These are phyloP conservation scores for Termitomyces sp. DNA, from an alignment of 768 basidiomycete genomes.

Conservation along the genomic window DNA sequence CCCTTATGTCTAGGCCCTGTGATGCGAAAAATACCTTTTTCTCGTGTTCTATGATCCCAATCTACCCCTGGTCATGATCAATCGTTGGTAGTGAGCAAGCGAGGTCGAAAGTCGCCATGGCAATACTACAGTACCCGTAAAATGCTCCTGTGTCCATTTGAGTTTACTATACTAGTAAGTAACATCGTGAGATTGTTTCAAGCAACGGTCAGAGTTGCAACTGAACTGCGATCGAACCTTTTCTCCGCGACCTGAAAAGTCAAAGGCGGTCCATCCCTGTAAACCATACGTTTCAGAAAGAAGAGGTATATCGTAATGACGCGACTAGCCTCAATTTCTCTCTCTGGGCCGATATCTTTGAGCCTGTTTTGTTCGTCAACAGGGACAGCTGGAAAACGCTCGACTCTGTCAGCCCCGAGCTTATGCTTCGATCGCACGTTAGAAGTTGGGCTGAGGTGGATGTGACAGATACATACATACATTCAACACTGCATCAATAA, in stretches of 20 bases:
- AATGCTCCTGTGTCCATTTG: conserved; percentile 74
- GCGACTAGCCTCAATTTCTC: conserved; percentile 59
- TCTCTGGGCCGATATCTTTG: conserved; percentile 48
- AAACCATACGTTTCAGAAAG: not conserved
- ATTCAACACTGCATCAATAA: conserved; percentile 88
- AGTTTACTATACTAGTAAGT: conserved; percentile 59
- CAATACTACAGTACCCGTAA: conserved; percentile 50
- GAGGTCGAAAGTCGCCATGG: not conserved
- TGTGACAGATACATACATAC: conserved; percentile 31
- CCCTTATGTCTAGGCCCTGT: conserved; percentile 59
- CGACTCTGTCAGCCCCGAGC: conserved; percentile 75
- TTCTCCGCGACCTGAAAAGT: conserved; percentile 70
- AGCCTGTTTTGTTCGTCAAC: conserved; percentile 67
- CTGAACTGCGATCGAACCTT: conserved; percentile 39
- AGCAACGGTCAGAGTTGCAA: not conserved
- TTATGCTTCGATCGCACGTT: conserved; percentile 53
- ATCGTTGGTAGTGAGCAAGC: not conserved
- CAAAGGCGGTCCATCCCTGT: conserved; percentile 84
- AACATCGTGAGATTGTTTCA: not conserved
- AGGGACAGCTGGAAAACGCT: conserved; percentile 63
- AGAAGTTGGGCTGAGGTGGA: conserved; percentile 5
- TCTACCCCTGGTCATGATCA: conserved; percentile 55
- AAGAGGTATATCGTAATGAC: not conserved
- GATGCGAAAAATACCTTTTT: conserved; percentile 69
- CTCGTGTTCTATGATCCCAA: conserved; percentile 67